A percentile compares a stretch with the other conserved stretches of the same genome.
Evolutionary conservation across 441 rosid genomes (phyloP).

Genomic region (Corymbia citriodora): DNA sequence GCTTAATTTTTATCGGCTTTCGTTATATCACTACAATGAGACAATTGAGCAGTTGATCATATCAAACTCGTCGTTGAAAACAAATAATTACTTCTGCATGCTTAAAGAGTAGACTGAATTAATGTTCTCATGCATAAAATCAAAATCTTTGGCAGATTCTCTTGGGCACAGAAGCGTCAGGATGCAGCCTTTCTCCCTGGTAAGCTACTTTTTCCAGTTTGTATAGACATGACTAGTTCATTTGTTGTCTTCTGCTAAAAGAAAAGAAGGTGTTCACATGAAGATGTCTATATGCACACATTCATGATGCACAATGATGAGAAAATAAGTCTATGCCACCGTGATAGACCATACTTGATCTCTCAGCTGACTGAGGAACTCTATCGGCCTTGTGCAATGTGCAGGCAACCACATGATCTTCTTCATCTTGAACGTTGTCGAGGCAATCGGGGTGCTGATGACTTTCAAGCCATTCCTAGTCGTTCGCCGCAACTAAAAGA

Average conservation of each 20-base stretch:
- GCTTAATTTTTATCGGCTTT: background rate
- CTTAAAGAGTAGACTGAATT: background rate
- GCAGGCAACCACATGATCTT: background rate
- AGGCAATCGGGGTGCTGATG: background rate
- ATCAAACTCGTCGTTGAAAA: background rate
- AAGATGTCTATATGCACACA: background rate
- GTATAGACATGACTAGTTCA: background rate
- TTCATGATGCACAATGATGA: background rate
- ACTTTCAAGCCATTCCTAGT: background rate
- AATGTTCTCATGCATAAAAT: background rate
- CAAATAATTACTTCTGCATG: background rate
- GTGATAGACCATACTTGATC: background rate
- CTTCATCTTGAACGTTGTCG: background rate
- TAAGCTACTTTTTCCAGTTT: background rate
- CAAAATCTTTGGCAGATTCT: conserved; percentile 40
- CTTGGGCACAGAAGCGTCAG: conserved; percentile 81
- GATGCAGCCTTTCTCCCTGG: conserved; percentile 70
- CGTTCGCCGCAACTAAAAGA: background rate
- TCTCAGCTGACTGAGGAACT: background rate
- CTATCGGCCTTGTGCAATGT: background rate
- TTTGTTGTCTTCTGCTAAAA: background rate
- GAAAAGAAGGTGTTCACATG: background rate
- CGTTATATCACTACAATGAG: background rate
- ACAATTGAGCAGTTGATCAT: background rate
- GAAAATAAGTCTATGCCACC: background rate